A percentile compares a stretch with the other conserved stretches of the same genome.
Conservation (phyloP, 768 basidiomycete genomes). For the Trametes coccinea region DNA sequence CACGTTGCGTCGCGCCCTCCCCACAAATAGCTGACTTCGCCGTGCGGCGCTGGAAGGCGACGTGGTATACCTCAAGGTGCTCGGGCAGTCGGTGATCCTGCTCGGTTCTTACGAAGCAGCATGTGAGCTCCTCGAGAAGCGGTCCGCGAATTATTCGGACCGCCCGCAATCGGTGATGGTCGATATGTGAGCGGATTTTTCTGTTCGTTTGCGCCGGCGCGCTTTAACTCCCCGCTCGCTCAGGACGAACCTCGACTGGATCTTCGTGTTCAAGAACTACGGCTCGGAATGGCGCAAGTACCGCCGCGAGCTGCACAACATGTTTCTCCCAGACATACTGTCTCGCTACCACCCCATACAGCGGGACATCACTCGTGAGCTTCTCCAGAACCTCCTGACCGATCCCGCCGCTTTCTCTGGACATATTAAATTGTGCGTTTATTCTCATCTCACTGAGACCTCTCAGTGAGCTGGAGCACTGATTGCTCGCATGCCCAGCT, state of each 20-base stretch:
- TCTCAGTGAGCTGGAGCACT: not conserved
- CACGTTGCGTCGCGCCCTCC: not conserved
- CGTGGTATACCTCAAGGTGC: slow-evolving; percentile 62
- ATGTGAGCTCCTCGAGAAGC: slow-evolving; percentile 67
- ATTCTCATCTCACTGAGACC: not conserved
- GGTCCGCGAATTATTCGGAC: slow-evolving; percentile 73
- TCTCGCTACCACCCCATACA: slow-evolving; percentile 3
- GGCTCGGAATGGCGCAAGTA: slow-evolving; percentile 12
- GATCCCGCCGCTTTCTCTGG: slow-evolving; percentile 8
- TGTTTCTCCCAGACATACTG: slow-evolving; percentile 22
- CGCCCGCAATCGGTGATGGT: slow-evolving; percentile 69
- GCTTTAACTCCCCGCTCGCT: slow-evolving; percentile 39
- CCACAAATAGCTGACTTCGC: not conserved
- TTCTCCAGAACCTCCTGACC: slow-evolving; percentile 9
- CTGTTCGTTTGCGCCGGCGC: slow-evolving; percentile 30
- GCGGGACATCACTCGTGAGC: not conserved
- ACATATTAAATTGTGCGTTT: slow-evolving; percentile 15
- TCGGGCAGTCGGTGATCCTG: slow-evolving; percentile 69
- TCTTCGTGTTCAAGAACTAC: slow-evolving; percentile 19
- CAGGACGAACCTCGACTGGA: slow-evolving; percentile 19
- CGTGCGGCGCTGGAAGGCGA: slow-evolving; percentile 44
- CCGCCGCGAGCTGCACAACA: slow-evolving; percentile 13
- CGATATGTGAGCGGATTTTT: slow-evolving; percentile 54
- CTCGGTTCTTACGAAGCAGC: slow-evolving; percentile 60
- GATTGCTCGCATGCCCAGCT: slow-evolving; percentile 31